Base-by-base conservation (phyloP, 2,329 filamentous ascomycete genomes). In the Penicillium sp. region DNA sequence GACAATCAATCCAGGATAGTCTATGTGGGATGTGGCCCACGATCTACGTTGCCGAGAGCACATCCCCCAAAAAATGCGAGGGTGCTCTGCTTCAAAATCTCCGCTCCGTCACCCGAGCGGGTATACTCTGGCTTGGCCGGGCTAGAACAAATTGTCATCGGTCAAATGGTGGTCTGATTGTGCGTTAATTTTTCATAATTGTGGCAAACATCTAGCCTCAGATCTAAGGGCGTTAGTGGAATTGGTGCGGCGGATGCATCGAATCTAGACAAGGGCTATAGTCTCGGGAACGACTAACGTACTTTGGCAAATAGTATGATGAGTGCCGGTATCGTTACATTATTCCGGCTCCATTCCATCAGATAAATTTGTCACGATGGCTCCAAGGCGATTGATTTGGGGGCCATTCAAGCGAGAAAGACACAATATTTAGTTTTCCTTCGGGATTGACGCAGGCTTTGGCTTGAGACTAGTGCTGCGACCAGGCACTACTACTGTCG, bases 231-330 rank as follows among this genome's bases (percentile, higher is more conserved):
- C 30, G 5, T 30, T n/a, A 48, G 52, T 46, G 28, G 51, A 19
- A 55, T 58, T 58, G 6, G 38, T 19, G 55, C 58, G 57, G 60
- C 60, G 55, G 56, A 42, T 60, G 57, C 42, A 19, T 48, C 35
- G 46, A 48, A 56, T 60, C 62, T 58, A 58, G 55, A 55, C 30
- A 56, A 43, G 42, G 26, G 55, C 45, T 52, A 48, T 22, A 61
- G 6, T 6, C 58, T n/a, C 42, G 33, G 28, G 1, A 33, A 30
- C 16, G 14, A 30, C 10, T 16, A 51, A 35, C 35, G 48, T n/a
- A 35, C 16, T 51, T 22, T 35, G 19, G 48, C 30, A 51, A n/a
- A 33, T 33, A 33, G 30, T 16, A 35, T 35, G 35, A 22, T n/a
- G 19, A 22, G 19, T 14, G 19, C 22, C 16, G 30, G 10, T 11